Percentiles rank a stretch among this genome's conserved stretches.
Conservation (phyloP, 148 eudicot species). For the Nepenthes gracilis region DNA sequence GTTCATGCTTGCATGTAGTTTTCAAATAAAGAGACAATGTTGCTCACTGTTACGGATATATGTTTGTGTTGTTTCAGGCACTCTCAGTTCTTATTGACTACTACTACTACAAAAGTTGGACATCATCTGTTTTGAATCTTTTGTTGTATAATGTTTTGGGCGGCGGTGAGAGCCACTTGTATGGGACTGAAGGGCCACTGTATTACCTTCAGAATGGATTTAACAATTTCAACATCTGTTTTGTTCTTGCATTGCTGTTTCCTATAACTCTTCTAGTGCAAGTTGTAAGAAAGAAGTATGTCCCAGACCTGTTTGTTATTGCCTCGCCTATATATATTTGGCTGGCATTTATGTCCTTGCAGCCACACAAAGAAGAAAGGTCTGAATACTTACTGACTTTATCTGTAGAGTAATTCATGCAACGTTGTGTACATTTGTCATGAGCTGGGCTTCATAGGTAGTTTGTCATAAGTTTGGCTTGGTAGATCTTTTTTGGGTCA, state of each 20-base stretch:
- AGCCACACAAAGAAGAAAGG: constrained; percentile 99
- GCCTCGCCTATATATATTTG: constrained; percentile 83
- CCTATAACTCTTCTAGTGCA: constrained; percentile 38
- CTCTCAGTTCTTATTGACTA: constrained; percentile 68
- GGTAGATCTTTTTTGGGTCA: too few relatives aligned
- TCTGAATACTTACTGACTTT: constrained; percentile 15
- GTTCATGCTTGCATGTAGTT: background rate
- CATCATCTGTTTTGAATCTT: constrained; percentile 86
- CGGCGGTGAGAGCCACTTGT: constrained; percentile 98
- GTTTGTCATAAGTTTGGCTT: background rate
- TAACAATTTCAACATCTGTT: constrained; percentile 87
- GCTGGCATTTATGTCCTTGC: constrained; percentile 94
- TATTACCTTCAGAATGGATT: constrained; percentile 83
- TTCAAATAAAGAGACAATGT: background rate
- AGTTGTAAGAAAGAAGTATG: constrained; percentile 60
- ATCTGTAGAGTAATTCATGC: background rate
- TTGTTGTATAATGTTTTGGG: constrained; percentile 79
- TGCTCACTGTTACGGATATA: constrained; percentile 2
- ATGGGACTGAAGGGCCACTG: constrained; percentile 83
- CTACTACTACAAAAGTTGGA: constrained; percentile 75
- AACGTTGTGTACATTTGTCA: background rate
- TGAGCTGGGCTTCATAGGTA: too few relatives aligned
- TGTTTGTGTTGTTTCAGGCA: constrained; percentile 33
- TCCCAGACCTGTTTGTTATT: constrained; percentile 61
- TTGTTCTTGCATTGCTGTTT: constrained; percentile 82